These are phyloP conservation scores for Aspergillus heteromorphus DNA, from an alignment of 495 filamentous ascomycete genomes.

Conservation along the genomic window DNA sequence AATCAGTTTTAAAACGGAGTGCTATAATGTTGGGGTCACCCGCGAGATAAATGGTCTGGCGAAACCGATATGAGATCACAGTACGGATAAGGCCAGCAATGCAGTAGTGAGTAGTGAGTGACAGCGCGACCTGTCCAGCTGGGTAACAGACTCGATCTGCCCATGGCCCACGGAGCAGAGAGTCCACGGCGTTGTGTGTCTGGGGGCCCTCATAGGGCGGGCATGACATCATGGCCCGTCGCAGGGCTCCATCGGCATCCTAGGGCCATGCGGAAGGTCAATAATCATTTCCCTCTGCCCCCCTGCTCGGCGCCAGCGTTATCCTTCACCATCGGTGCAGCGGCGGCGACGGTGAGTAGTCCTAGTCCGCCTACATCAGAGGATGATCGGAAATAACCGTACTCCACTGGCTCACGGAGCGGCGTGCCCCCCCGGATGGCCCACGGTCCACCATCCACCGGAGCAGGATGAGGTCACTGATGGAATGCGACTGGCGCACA, in stretches of 20 bases:
- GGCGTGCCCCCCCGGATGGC: constrained; percentile 18
- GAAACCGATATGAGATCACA: constrained; percentile 14
- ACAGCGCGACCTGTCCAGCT: neutral
- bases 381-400: constrained; percentile 21
- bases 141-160: neutral
- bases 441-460: constrained; percentile 8
- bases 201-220: neutral
- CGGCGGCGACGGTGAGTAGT: neutral
- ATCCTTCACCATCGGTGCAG: neutral
- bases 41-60: neutral
- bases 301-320: neutral
- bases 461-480: constrained; percentile 32
- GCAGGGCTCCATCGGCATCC: neutral
- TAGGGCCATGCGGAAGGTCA: neutral
- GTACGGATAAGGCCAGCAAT: neutral
- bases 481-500: constrained; percentile 1
- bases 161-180: neutral
- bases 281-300: too few relatives aligned
- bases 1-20: neutral
- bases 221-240: neutral
- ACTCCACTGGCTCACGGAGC: constrained; percentile 20
- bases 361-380: constrained; percentile 9
- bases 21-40: neutral
- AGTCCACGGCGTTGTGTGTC: neutral
- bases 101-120: too few relatives aligned